Percentiles rank a stretch among this genome's conserved stretches.
phyloP scores from a whole-genome alignment of 306 rosid genomes.

The Ziziphus jujuba region DNA sequence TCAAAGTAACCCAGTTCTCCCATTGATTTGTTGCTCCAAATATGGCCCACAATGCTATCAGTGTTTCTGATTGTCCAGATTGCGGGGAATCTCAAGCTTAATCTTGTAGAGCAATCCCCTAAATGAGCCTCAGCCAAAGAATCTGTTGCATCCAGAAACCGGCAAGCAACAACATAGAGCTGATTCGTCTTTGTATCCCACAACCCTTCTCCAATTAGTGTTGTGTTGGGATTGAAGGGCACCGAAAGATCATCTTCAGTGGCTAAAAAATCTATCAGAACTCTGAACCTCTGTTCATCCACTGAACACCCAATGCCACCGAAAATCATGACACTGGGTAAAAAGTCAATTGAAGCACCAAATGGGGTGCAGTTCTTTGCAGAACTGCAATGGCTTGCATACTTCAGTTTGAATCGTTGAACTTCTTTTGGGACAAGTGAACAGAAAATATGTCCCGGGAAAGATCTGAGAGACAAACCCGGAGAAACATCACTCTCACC shows the following conservation, averaged over 20 bases:
- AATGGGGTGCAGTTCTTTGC: constrained; percentile 46
- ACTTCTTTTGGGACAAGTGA: constrained; percentile 1
- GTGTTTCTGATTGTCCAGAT: neutral
- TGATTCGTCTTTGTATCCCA: neutral
- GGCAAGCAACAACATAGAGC: neutral
- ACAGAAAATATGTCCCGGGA: constrained; percentile 26
- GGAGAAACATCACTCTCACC: constrained; percentile 20
- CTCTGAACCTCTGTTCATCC: too few relatives aligned
- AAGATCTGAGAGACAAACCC: constrained; percentile 10
- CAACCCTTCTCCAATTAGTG: neutral
- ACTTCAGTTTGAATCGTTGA: constrained; percentile 29
- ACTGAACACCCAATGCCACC: neutral
- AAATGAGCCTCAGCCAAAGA: neutral
- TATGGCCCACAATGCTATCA: neutral
- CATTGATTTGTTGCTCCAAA: neutral
- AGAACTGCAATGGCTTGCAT: constrained; percentile 42
- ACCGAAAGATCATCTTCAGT: too few relatives aligned
- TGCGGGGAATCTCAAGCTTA: neutral
- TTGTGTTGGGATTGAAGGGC: neutral
- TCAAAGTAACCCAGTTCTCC: neutral
- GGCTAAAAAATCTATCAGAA: too few relatives aligned
- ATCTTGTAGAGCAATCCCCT: neutral
- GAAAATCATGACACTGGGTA: constrained; percentile 35
- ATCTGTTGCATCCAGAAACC: neutral
- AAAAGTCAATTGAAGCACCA: constrained; percentile 9